phyloP scores from a whole-genome alignment of 192 early-diverging fungal genomes.

The Gonapodya prolifera region DNA sequence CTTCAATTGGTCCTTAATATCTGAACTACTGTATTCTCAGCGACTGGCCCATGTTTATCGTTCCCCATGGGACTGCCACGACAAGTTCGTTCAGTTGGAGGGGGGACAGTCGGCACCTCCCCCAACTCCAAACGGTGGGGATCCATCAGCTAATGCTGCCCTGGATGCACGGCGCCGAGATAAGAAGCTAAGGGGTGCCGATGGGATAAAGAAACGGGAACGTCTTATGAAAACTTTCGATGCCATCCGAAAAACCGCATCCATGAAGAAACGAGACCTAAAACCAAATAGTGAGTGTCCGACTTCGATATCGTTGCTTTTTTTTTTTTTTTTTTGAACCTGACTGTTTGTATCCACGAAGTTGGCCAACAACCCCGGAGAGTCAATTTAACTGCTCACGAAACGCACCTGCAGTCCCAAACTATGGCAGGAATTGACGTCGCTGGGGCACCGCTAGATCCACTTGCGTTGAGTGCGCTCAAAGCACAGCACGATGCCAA shows the following conservation, averaged over 20 bases:
- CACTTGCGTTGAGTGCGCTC: constrained; percentile 8
- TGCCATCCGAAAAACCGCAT: background rate
- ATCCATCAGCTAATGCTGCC: background rate
- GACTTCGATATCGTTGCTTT: background rate
- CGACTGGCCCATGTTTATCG: background rate
- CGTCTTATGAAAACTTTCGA: background rate
- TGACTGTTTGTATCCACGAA: background rate
- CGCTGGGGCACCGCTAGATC: constrained; percentile 12
- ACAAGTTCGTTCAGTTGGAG: background rate
- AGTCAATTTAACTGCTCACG: constrained; percentile 18
- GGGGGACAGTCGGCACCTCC: background rate
- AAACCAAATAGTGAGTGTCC: background rate
- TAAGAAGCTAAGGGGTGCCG: background rate
- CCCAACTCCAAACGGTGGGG: background rate
- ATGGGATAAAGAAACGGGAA: background rate
- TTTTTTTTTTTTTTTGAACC: background rate
- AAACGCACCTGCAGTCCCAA: constrained; percentile 20
- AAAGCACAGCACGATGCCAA: constrained; percentile 10
- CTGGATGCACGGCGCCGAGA: background rate
- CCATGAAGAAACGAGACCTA: background rate
- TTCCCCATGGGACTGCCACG: background rate
- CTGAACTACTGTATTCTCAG: background rate
- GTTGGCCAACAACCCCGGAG: background rate
- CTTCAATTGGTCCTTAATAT: background rate
- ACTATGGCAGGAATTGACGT: constrained; percentile 14